These are phyloP conservation scores for Rhizopus sp. DNA, from an alignment of 371 early-diverging fungal species.

Conservation along the genomic window DNA sequence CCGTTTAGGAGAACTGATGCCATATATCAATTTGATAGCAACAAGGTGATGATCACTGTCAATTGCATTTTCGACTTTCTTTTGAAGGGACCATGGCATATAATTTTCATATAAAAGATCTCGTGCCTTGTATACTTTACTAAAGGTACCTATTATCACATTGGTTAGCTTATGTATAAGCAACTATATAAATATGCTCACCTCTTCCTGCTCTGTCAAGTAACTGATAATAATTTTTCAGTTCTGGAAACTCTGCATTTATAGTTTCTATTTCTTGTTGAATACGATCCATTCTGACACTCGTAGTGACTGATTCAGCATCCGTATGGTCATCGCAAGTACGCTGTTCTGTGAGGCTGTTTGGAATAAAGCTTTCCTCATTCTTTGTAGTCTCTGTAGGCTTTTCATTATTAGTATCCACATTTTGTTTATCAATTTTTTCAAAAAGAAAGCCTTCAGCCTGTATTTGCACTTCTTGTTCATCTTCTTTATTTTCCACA, in stretches of 20 bases:
- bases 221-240: conserved; percentile 59
- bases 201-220: conserved; percentile 77
- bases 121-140: conserved; percentile 90
- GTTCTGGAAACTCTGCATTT: conserved; percentile 46
- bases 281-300: conserved; percentile 4
- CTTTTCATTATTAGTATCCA: not conserved
- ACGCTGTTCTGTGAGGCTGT: not conserved
- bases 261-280: conserved; percentile 48
- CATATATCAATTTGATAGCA: conserved; percentile 90
- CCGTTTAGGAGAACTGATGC: conserved; percentile 77
- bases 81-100: conserved; percentile 10
- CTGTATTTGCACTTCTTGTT: too few relatives aligned
- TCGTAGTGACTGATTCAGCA: not conserved
- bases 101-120: conserved; percentile 67
- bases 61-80: not conserved
- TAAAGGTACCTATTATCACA: conserved; percentile 80
- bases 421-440: too few relatives aligned
- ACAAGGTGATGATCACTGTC: conserved; percentile 52
- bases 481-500: too few relatives aligned
- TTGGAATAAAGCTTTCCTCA: not conserved
- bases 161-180: not conserved
- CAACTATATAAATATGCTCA: conserved; percentile 7
- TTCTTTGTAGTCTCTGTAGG: not conserved
- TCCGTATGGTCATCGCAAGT: not conserved
- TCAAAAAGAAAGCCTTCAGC: too few relatives aligned